Evolutionary conservation across 202 grass and related monocot species (phyloP), one percentile per base, ranked within the genome.

Genomic region (Elaeis oleifera): DNA sequence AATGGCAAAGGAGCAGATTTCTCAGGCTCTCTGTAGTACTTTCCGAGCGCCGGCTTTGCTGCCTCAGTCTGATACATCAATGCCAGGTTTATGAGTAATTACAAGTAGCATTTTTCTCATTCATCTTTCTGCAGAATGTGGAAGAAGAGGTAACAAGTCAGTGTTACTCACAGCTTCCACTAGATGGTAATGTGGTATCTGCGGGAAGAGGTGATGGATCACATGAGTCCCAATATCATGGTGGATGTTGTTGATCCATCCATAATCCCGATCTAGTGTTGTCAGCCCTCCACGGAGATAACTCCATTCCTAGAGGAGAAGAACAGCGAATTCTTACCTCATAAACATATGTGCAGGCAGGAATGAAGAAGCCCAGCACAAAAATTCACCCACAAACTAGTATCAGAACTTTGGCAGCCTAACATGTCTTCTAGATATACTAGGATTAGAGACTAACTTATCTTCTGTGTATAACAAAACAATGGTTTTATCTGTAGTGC

Each of bases 171-270:
- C 95, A 25, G 95, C 95, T 82, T 99, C 95, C 5, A 99, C 70
- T 53, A 99, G 82, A 84, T 90, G 65, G 75, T 99, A 99, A 78
- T 99, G 95, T 5, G 95, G 95, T 32, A 99, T 99, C 74, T 99
- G 95, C 0, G 89, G 95, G 68, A 94, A 99, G 62, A 99, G 85
- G 64, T 99, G 95, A 73, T 99, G 95, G 51, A 99, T 85, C 64
- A 94, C 95, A 80, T 99, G 95, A 62, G 95, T 99, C 52, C 95
- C 95, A 18, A 99, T 99, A 61, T 99, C 95, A 76, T 99, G 95
- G 71, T 99, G 95, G 44, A 99, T 76, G 26, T 87, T 87, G 78
- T 99, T 99, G 60, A 99, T 90, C 89, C 62, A 78, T 60, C 95
- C 95, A 49, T 99, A 99, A 50, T 99, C 89, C 26, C 85, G 78